Evolutionary conservation across 345 rosid genomes (phyloP), one percentile per base, ranked within the genome.

Genomic region (Salix arbutifolia): DNA sequence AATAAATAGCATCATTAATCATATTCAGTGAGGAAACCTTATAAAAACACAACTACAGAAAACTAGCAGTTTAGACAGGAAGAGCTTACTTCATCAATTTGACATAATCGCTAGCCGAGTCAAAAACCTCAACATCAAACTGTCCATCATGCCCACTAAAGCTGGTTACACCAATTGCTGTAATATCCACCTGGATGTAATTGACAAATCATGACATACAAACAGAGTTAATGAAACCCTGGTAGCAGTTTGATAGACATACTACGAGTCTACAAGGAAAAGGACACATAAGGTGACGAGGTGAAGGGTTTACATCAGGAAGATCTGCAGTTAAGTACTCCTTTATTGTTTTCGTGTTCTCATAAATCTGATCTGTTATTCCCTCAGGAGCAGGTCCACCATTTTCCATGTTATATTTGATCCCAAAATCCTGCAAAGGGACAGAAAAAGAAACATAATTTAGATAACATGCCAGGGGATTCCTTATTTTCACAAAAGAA

Each of bases 351-450:
- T 87, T 96, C 11, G 99, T 96, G 88, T 94, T 94, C 83, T 94
- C 97, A 86, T 87, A 96, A 71, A 96, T 96, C 88, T 91, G 91
- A 78, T 96, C 92, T 40, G 98, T 96, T 79, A 96, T 89, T 60
- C 88, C 93, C 88, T 96, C 98, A 4, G 98, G 98, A 80, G 99
- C 98, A 81, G 98, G 99, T 76, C 99, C 99, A 81, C 99, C 99
- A 73, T 92, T 96, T 83, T 88, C 99, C 99, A 96, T 96, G 87
- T 96, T 96, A 86, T 96, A 96, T 87, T 96, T 96, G 86, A 94
- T 94, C 76, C 98, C 99, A 88, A 96, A 96, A 85, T 96, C 98
- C 99, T 94, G 88, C 35, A 78, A 65, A 61, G 26, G 7, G 50
- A 58, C 23, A 26, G 37, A 30, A 60, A 3, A 30, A 61, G 56